Evolutionary conservation across 2,329 filamentous ascomycete species (phyloP).

Genomic region (Ascochyta fabae): DNA sequence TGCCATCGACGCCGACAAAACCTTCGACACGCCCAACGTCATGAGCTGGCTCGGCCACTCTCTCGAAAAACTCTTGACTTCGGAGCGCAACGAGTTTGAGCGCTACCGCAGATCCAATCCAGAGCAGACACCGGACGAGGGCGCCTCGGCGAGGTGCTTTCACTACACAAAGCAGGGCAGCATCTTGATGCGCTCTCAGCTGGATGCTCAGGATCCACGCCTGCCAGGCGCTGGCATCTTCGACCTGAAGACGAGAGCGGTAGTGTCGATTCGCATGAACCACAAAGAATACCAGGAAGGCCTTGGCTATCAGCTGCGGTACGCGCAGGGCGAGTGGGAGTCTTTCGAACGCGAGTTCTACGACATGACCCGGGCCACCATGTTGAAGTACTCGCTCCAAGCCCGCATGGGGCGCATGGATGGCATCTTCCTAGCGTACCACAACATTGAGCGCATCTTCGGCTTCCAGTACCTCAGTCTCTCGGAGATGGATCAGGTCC

Average conservation of each 20-base stretch:
- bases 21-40: constrained; percentile 83
- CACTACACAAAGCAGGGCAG: constrained; percentile 88
- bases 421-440: constrained; percentile 95
- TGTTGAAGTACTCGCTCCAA: constrained; percentile 96
- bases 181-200: constrained; percentile 92
- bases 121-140: constrained; percentile 74
- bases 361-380: constrained; percentile 93
- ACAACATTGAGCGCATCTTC: constrained; percentile 94
- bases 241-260: constrained; percentile 93
- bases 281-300: constrained; percentile 73
- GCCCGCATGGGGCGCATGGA: constrained; percentile 98
- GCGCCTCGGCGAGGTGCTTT: constrained; percentile 64
- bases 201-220: constrained; percentile 86
- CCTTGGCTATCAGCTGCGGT: constrained; percentile 84
- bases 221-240: constrained; percentile 93
- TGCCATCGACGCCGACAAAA: constrained; percentile 94
- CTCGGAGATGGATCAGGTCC: constrained; percentile 82
- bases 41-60: constrained; percentile 93
- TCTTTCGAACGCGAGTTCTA: constrained; percentile 96
- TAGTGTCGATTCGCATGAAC: constrained; percentile 91
- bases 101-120: constrained; percentile 67
- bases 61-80: constrained; percentile 92
- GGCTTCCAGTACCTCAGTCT: constrained; percentile 95
- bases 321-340: constrained; percentile 77
- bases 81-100: constrained; percentile 83